Evolutionary conservation across 495 filamentous ascomycete genomes (phyloP).

Genomic region (Ascobolus immersus): DNA sequence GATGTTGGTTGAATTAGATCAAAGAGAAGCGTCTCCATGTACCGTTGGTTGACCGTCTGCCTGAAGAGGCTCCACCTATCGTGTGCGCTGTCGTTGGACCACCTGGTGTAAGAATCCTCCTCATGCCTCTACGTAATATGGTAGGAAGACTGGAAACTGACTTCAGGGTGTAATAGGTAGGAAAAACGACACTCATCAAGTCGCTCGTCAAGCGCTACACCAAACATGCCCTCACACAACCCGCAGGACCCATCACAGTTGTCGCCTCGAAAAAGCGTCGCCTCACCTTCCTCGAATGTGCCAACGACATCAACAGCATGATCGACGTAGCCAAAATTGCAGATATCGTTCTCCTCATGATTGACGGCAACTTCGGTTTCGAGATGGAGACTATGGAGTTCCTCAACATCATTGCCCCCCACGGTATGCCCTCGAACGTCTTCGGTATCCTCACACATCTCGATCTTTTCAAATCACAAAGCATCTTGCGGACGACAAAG

Average conservation of each 20-base stretch:
- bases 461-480: constrained; percentile 81
- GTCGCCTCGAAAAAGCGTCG: constrained; percentile 82
- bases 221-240: constrained; percentile 75
- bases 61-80: constrained; percentile 82
- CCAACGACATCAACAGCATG: constrained; percentile 80
- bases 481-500: constrained; percentile 67
- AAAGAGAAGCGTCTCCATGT: constrained; percentile 93
- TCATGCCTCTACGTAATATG: too few species aligned
- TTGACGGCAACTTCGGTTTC: constrained; percentile 93
- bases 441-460: constrained; percentile 93
- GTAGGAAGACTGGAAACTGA: constrained; percentile 3
- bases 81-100: constrained; percentile 84
- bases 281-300: constrained; percentile 88
- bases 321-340: constrained; percentile 90
- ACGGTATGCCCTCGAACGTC: constrained; percentile 92
- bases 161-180: constrained; percentile 19
- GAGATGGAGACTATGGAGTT: constrained; percentile 99
- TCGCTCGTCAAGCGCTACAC: constrained; percentile 83
- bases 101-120: constrained; percentile 45
- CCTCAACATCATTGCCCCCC: constrained; percentile 62
- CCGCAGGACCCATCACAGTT: constrained; percentile 75
- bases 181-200: constrained; percentile 62
- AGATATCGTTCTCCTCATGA: constrained; percentile 89
- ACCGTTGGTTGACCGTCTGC: constrained; percentile 76
- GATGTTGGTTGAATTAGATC: constrained; percentile 26